phyloP scores from a whole-genome alignment of 257 asterid genomes.

The Paulownia fortunei region DNA sequence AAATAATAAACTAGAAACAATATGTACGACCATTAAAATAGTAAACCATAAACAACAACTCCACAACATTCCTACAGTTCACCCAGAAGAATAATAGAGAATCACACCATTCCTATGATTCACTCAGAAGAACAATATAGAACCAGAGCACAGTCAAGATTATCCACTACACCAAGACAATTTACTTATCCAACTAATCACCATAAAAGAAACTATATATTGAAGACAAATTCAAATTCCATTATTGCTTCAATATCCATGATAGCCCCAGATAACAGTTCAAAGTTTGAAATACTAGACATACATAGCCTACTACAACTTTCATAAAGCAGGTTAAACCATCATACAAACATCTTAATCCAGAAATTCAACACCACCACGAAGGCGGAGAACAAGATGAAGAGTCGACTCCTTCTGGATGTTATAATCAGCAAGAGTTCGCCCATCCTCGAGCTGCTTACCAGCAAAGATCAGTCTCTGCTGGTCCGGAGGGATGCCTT shows the following conservation, averaged over 20 bases:
- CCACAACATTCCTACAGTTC: too few species aligned
- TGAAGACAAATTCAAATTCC: not conserved
- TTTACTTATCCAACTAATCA: not conserved
- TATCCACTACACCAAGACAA: not conserved
- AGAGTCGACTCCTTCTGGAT: conserved; percentile 28
- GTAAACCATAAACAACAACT: not conserved
- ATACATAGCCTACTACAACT: not conserved
- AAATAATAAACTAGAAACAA: too few species aligned
- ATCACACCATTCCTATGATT: not conserved
- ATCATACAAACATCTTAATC: not conserved
- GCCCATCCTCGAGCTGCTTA: conserved; percentile 28
- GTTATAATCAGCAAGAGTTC: conserved; percentile 29
- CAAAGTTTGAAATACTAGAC: not conserved
- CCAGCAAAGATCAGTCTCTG: conserved; percentile 32
- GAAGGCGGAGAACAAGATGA: conserved; percentile 28
- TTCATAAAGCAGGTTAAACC: not conserved
- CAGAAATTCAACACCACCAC: conserved; percentile 13
- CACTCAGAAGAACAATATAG: not conserved
- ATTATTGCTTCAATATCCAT: not conserved
- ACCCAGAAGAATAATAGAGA: not conserved
- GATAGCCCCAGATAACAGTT: not conserved
- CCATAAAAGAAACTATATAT: not conserved
- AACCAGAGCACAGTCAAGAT: too few species aligned
- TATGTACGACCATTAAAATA: not conserved
- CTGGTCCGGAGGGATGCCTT: too few species aligned